A percentile compares a stretch with the other conserved stretches of the same genome.
phyloP scores from a whole-genome alignment of 441 rosid species.

The Brassica hybrid region DNA sequence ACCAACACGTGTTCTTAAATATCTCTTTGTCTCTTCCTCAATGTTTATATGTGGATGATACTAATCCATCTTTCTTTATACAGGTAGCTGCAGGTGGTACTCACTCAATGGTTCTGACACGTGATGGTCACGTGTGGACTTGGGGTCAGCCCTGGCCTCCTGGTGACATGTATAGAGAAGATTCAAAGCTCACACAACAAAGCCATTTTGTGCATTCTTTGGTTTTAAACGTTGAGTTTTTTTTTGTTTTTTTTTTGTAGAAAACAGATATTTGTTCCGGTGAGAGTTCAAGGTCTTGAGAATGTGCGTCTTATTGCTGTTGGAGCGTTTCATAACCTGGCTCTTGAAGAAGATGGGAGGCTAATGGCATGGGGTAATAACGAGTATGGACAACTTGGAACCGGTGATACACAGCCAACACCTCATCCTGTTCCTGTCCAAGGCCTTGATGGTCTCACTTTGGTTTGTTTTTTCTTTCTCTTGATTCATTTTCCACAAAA shows the following conservation, averaged over 20 bases:
- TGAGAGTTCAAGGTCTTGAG: conserved; percentile 97
- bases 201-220: background rate
- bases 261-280: conserved; percentile 94
- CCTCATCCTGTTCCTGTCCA: conserved; percentile 87
- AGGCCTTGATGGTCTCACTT: conserved; percentile 76
- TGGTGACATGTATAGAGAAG: conserved; percentile 77
- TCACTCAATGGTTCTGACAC: conserved; percentile 94
- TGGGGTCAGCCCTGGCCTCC: conserved; percentile 99
- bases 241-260: conserved; percentile 48
- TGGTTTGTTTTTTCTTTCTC: conserved; percentile 58
- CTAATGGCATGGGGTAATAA: conserved; percentile 98
- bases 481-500: background rate
- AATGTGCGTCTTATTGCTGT: conserved; percentile 83
- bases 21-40: conserved; percentile 5
- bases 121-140: conserved; percentile 94
- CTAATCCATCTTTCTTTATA: conserved; percentile 16
- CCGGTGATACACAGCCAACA: conserved; percentile 97
- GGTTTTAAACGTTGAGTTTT: background rate
- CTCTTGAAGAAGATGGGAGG: conserved; percentile 91
- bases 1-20: background rate
- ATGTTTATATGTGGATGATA: conserved; percentile 5
- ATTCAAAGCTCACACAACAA: conserved; percentile 14
- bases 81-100: conserved; percentile 99
- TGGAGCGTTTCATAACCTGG: conserved; percentile 98
- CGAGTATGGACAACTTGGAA: conserved; percentile 99